Evolutionary conservation across 1,139 yeast species (phyloP).

Genomic region (Taiozyma sp.): DNA sequence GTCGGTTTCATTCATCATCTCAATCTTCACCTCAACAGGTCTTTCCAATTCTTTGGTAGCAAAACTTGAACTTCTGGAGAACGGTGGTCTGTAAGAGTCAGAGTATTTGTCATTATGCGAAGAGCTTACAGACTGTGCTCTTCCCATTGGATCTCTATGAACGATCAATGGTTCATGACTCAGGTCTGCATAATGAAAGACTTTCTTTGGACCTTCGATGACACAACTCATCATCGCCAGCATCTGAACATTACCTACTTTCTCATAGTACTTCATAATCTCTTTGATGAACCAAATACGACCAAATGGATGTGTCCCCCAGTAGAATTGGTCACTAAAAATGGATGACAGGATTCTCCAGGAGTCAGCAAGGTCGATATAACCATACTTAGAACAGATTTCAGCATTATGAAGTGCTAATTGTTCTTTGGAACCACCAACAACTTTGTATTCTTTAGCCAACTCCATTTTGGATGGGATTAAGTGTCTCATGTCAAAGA

Average conservation of each 20-base stretch:
- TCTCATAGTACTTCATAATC: constrained; percentile 62
- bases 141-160: constrained; percentile 9
- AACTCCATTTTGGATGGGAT: constrained; percentile 75
- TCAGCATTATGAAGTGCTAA: constrained; percentile 65
- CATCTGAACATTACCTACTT: constrained; percentile 74
- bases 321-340: constrained; percentile 39
- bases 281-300: constrained; percentile 66
- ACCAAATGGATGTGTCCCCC: constrained; percentile 87
- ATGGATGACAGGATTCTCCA: constrained; percentile 59
- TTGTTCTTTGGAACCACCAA: constrained; percentile 62
- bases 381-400: constrained; percentile 67
- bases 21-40: constrained; percentile 38
- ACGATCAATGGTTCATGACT: not conserved
- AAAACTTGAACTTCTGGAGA: constrained; percentile 23
- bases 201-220: constrained; percentile 10
- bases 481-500: constrained; percentile 63
- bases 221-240: constrained; percentile 84
- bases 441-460: constrained; percentile 69
- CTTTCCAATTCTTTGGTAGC: constrained; percentile 11
- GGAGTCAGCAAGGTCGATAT: constrained; percentile 61
- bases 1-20: constrained; percentile 51
- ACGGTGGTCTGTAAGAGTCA: constrained; percentile 13
- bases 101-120: constrained; percentile 12
- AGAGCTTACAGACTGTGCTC: constrained; percentile 17
- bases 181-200: constrained; percentile 2